Base-by-base conservation (phyloP, 2,329 filamentous ascomycete species). In the Emmonsia crescens region DNA sequence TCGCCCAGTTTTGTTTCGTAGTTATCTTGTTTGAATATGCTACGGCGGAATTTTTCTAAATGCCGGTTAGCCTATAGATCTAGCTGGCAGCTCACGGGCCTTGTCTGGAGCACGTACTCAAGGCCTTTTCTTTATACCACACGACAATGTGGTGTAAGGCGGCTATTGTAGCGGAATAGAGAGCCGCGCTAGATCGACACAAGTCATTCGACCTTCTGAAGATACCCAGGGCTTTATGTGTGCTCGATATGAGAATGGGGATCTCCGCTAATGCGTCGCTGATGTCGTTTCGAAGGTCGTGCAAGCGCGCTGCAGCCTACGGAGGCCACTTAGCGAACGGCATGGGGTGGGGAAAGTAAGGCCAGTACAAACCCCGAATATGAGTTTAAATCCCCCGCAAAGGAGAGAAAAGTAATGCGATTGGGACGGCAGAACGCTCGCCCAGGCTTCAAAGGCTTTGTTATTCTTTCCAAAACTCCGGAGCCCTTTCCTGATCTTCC, bases 261-360 rank as follows among this genome's bases (percentile, higher is more conserved):
- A 57, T 57, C 36, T 57, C 54, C 21, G 54, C 24, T 29, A 57
- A 29, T 9, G 54, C 54, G 33, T 57, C 54, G 12, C 54, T 42
- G 12, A 57, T 57, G 36, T 57, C 54, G 16, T 19, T 57, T 57
- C 54, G 54, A 57, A 57, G 54, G 29, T 57, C 54, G 24, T 57
- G 36, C 14, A 57, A 16, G 36, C 54, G 54, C 8, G 54, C 54
- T 27, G 54, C 54, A 29, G 54, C 54, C 54, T 57, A 27, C 16
- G 5, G 24, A 38, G 48, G 24, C 21, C 21, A 44, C 12, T 52
- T 40, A 57, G 24, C 29, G 24, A 29, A 49, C 10, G 24, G 24
- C 24, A 5, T 5, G 1, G 4, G 2, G 24, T 12, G 44, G 21
- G 12, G 24, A 4, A 49, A 29, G 24, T 16, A 5, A 38, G 19